These are phyloP conservation scores for Excoecaria cochinchinensis DNA, from an alignment of 345 rosid species.

Conservation along the genomic window DNA sequence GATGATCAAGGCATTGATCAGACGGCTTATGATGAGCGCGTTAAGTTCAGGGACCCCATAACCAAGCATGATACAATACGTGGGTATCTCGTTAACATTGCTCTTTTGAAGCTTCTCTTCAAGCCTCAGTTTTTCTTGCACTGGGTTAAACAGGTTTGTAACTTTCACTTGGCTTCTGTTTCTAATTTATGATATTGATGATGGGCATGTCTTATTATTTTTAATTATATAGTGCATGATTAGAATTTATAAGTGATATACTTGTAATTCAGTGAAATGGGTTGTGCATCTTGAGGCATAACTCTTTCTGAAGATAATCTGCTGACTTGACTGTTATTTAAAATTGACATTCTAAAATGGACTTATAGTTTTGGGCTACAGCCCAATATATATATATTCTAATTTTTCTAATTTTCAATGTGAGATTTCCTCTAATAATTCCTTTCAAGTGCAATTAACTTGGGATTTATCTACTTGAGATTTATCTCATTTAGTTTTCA, in stretches of 20 bases:
- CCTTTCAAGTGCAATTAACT: too few species aligned
- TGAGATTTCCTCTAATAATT: too few species aligned
- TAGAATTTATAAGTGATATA: background rate
- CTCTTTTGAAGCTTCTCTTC: conserved; percentile 63
- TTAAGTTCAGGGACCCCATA: conserved; percentile 82
- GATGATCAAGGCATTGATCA: conserved; percentile 84
- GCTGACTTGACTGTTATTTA: too few species aligned
- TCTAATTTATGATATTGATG: background rate
- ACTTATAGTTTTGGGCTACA: too few species aligned
- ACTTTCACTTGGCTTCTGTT: background rate
- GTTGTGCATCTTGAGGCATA: background rate
- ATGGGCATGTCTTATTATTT: background rate
- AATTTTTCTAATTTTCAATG: too few species aligned
- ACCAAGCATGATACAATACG: conserved; percentile 67
- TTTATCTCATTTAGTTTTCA: too few species aligned
- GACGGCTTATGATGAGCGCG: conserved; percentile 68
- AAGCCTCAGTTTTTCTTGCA: conserved; percentile 63
- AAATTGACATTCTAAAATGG: too few species aligned
- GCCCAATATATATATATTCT: too few species aligned
- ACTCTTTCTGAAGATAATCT: too few species aligned
- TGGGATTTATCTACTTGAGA: too few species aligned
- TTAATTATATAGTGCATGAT: background rate
- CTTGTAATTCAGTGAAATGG: background rate
- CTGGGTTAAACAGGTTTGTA: conserved; percentile 78
- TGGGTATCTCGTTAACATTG: conserved; percentile 73